Conservation (phyloP, 2,329 filamentous ascomycete genomes). For the Stromatinia cepivora region DNA sequence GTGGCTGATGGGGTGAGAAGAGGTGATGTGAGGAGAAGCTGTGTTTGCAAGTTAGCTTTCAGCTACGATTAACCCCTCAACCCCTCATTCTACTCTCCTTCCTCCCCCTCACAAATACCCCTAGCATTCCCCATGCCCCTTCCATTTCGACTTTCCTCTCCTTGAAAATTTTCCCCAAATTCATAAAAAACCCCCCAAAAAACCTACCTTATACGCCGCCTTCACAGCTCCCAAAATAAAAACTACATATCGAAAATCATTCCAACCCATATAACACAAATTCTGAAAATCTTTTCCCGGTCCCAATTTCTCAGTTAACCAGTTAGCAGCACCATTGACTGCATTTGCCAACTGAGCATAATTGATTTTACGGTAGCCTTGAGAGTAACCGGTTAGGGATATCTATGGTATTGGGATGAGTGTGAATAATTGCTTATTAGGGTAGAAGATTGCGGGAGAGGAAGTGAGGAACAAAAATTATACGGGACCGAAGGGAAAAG, state of each 20-base stretch:
- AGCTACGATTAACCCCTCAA: not conserved
- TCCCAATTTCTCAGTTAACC: conserved; percentile 20
- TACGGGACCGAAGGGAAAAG: not conserved
- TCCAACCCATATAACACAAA: conserved; percentile 47
- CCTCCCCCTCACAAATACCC: not conserved
- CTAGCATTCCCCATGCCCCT: too few species aligned
- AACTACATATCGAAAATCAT: conserved; percentile 4
- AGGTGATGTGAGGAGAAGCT: not conserved
- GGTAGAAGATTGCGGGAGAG: not conserved
- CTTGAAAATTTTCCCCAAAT: too few species aligned
- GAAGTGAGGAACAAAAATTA: not conserved
- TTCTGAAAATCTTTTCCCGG: conserved; percentile 39
- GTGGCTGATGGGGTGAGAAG: not conserved
- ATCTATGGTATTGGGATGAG: too few species aligned
- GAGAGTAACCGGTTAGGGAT: not conserved
- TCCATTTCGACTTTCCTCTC: too few species aligned
- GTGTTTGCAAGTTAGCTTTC: not conserved
- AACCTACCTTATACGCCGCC: conserved; percentile 5
- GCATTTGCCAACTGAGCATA: conserved; percentile 28
- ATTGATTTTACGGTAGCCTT: conserved; percentile 22
- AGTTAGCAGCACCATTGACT: conserved; percentile 26
- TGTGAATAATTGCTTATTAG: not conserved
- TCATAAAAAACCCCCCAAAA: not conserved
- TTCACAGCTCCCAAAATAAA: conserved; percentile 9
- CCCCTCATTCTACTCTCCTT: not conserved